Percentiles rank a stretch among this genome's conserved stretches.
These are phyloP conservation scores for Cetraspora pellucida DNA, from an alignment of 192 early-diverging fungal species.

Conservation along the genomic window DNA sequence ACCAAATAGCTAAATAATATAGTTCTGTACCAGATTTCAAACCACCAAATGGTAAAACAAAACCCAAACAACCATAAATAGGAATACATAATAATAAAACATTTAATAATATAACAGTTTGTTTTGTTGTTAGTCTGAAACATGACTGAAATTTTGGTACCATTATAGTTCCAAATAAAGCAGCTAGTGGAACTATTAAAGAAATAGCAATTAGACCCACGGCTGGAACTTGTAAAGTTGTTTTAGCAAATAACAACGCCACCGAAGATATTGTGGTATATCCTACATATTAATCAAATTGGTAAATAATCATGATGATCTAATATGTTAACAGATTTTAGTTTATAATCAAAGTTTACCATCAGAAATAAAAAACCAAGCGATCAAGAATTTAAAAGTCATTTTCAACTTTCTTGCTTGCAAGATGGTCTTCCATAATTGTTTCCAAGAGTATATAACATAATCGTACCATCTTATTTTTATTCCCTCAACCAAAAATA, in stretches of 20 bases:
- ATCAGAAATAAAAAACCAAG: conserved; percentile 71
- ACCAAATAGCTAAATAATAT: conserved; percentile 43
- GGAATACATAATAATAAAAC: conserved; percentile 44
- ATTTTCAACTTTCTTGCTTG: conserved; percentile 51
- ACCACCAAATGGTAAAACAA: conserved; percentile 42
- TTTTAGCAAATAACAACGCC: conserved; percentile 61
- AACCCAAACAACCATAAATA: conserved; percentile 44
- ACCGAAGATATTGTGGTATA: conserved; percentile 58
- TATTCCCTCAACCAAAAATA: conserved; percentile 36
- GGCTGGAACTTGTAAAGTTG: conserved; percentile 51
- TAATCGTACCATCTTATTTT: conserved; percentile 38
- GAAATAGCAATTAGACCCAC: conserved; percentile 52
- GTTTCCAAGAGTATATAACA: conserved; percentile 45
- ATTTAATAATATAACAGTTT: conserved; percentile 49
- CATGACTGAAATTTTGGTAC: conserved; percentile 52
- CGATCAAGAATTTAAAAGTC: conserved; percentile 60
- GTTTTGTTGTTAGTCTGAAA: conserved; percentile 41
- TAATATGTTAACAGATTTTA: neutral
- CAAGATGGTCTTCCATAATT: conserved; percentile 45
- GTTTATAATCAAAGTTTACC: conserved; percentile 27
- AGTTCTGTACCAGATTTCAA: conserved; percentile 39
- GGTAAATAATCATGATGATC: neutral
- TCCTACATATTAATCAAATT: conserved; percentile 1
- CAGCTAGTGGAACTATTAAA: conserved; percentile 56
- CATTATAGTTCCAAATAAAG: conserved; percentile 52